phyloP scores from a whole-genome alignment of 2,329 filamentous ascomycete genomes.

The Myriangium duriaei region DNA sequence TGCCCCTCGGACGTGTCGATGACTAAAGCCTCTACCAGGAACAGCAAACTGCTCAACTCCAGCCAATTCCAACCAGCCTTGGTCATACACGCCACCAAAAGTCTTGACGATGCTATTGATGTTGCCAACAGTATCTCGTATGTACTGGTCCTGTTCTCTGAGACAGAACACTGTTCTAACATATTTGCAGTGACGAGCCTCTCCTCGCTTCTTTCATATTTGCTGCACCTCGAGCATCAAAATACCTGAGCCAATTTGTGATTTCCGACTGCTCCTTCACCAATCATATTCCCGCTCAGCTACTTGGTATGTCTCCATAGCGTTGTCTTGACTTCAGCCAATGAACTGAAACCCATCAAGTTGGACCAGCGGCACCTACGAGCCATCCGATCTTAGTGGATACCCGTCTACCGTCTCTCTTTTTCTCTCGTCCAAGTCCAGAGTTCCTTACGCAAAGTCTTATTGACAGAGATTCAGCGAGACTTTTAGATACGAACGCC shows the following conservation, averaged over 20 bases:
- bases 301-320: background rate
- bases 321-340: too few relatives aligned
- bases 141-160: background rate
- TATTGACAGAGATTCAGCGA: background rate
- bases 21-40: too few relatives aligned
- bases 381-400: background rate
- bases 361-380: background rate
- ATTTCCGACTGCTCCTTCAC: conserved; percentile 37
- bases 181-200: conserved; percentile 13
- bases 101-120: conserved; percentile 43
- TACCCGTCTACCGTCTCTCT: background rate
- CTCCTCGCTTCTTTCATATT: conserved; percentile 42
- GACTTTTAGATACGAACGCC: background rate
- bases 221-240: conserved; percentile 35
- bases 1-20: too few relatives aligned
- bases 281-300: conserved; percentile 27
- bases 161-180: background rate
- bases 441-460: background rate
- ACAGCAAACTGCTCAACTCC: background rate
- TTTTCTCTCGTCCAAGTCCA: background rate
- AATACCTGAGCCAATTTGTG: conserved; percentile 48
- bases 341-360: too few relatives aligned
- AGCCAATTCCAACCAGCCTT: conserved; percentile 27
- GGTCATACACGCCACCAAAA: conserved; percentile 32
- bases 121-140: conserved; percentile 19